Base-by-base conservation (phyloP, 2,329 filamentous ascomycete species). In the Acarospora socialis region DNA sequence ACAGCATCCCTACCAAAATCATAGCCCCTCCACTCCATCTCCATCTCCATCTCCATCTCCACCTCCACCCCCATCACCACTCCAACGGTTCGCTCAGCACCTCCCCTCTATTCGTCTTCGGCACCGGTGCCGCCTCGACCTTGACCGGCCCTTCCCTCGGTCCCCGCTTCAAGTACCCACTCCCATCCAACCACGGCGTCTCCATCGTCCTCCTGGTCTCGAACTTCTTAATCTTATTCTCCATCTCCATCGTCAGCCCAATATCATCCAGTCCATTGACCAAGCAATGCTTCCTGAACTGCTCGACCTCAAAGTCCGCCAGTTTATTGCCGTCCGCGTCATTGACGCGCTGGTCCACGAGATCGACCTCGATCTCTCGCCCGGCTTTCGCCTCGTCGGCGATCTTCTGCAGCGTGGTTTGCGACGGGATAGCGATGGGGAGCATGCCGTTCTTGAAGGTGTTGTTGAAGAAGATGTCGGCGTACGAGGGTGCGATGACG, bases 391-490 rank as follows among this genome's bases (percentile, higher is more conserved):
- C 86, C 56, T 92, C 81, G 16, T 65, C 71, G 21, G 80, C 76
- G 42, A 95, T 75, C 39, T 66, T 66, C 25, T 79, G 66, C 3
- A 94, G 62, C 19, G 70, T 66, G 1, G 59, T 63, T 43, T 73
- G 59, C 54, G 87, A 73, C 19, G 68, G 61, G 51, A 95, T 79
- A 37, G 68, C 60, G 39, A 95, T 73, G 28, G 87, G 86, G 41
- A 95, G 66, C 90, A 95, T 95, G 63, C 87, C 87, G 64, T 98
- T 98, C 70, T 98, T 95, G 72, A 94, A 95, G n/a, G 81, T 90
- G 67, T 98, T 98, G 73, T 93, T 94, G 73, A 87, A 92, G 73
- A 94, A 94, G 57, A 98, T 98, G 51, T 92, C 83, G 36, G 79
- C 81, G 45, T 72, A 81, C 1, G 80, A 86, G 1, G 83, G 82